These are phyloP conservation scores for Nyctanthes arbortristis DNA, from an alignment of 257 asterid species.

Conservation along the genomic window DNA sequence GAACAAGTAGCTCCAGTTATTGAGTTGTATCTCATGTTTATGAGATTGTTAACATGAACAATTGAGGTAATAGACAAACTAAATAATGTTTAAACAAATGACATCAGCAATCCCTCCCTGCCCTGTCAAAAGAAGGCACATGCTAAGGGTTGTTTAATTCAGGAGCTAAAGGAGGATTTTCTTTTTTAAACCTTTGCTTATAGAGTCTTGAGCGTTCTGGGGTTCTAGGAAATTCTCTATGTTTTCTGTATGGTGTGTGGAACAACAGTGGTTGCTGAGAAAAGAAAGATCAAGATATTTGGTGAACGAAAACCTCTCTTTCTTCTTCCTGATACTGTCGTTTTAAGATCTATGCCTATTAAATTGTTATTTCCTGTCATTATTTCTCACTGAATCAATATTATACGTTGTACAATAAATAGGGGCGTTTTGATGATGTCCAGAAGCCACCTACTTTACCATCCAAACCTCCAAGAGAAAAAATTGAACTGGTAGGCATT, in stretches of 20 bases:
- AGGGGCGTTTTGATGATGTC: constrained; percentile 91
- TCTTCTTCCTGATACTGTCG: background rate
- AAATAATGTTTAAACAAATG: background rate
- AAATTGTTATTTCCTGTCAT: constrained; percentile 14
- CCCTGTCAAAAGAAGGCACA: constrained; percentile 6
- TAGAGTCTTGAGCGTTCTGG: background rate
- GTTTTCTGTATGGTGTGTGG: background rate
- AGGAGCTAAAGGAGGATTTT: background rate
- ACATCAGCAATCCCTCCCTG: background rate
- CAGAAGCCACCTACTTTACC: constrained; percentile 66
- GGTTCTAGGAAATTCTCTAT: background rate
- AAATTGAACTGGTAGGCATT: constrained; percentile 40
- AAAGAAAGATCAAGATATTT: background rate
- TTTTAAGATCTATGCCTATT: background rate
- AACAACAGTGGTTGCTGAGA: background rate
- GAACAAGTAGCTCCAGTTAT: background rate
- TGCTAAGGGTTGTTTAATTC: background rate
- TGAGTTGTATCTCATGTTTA: background rate
- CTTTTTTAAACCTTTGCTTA: constrained; percentile 17
- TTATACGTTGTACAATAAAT: constrained; percentile 18
- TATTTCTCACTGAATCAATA: constrained; percentile 10
- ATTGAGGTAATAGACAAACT: background rate
- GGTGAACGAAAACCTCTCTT: background rate
- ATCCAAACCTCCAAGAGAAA: constrained; percentile 34
- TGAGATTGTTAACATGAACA: background rate